A percentile compares a stretch with the other conserved stretches of the same genome.
These are phyloP conservation scores for Talaromyces verruculosus DNA, from an alignment of 2,329 filamentous ascomycete species.

Conservation along the genomic window DNA sequence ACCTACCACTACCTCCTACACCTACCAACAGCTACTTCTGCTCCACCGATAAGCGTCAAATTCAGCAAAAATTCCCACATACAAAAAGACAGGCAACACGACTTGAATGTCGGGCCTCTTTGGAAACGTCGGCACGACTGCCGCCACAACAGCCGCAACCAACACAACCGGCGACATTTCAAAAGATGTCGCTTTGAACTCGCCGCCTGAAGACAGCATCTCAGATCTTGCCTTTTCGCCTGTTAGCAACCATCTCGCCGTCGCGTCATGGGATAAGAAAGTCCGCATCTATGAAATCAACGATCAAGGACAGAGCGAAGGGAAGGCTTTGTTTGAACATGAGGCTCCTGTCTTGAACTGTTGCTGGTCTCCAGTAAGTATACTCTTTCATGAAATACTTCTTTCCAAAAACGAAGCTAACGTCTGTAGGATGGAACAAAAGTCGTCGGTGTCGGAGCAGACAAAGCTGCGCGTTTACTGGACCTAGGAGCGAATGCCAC, in stretches of 20 bases:
- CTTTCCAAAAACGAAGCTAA: not conserved
- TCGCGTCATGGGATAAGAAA: conserved; percentile 96
- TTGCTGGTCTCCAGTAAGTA: conserved; percentile 80
- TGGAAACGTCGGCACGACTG: conserved; percentile 49
- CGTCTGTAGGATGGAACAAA: conserved; percentile 78
- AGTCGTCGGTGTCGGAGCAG: conserved; percentile 80
- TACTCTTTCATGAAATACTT: too few relatives aligned
- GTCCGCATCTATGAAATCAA: conserved; percentile 95
- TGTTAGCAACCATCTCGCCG: conserved; percentile 75
- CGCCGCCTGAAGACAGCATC: conserved; percentile 84
- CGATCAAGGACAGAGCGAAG: conserved; percentile 72
- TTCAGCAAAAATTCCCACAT: not conserved
- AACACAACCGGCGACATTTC: conserved; percentile 87
- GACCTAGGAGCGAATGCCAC: conserved; percentile 66
- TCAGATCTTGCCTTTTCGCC: conserved; percentile 83
- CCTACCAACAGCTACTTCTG: not conserved
- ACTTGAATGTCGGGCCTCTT: conserved; percentile 50
- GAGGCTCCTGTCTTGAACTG: conserved; percentile 79
- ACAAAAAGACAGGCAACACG: not conserved
- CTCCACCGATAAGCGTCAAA: not conserved
- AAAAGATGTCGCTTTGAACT: conserved; percentile 76
- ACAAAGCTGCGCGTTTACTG: conserved; percentile 86
- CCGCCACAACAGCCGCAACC: conserved; percentile 49
- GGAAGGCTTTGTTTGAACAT: conserved; percentile 83
- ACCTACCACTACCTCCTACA: not conserved